These are phyloP conservation scores for Penicillium janthinellum DNA, from an alignment of 2,329 filamentous ascomycete species.

Conservation along the genomic window DNA sequence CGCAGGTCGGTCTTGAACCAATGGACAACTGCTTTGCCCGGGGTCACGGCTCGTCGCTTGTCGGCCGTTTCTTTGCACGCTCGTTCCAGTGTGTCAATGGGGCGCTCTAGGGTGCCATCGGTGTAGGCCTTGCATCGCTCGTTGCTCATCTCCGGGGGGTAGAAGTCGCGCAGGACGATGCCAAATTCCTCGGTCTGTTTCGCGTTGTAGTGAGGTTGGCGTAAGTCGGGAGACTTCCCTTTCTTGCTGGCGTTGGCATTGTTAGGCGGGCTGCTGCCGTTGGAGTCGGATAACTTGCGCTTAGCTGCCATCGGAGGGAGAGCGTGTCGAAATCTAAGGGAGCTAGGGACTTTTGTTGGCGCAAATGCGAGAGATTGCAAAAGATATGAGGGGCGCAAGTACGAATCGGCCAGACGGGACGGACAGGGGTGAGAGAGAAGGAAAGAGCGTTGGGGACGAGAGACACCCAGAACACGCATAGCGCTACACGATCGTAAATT, in stretches of 20 bases:
- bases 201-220: slow-evolving; percentile 36
- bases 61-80: slow-evolving; percentile 64
- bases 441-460: neutral
- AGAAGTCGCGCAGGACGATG: slow-evolving; percentile 73
- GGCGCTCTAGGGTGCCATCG: slow-evolving; percentile 67
- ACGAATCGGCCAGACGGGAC: neutral
- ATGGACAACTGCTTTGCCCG: slow-evolving; percentile 70
- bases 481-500: neutral
- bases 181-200: slow-evolving; percentile 55
- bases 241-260: slow-evolving; percentile 22
- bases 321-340: neutral
- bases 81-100: slow-evolving; percentile 67
- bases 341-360: neutral
- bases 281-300: slow-evolving; percentile 26
- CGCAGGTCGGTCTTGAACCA: slow-evolving; percentile 90
- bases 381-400: too few relatives aligned
- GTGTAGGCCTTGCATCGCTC: slow-evolving; percentile 74
- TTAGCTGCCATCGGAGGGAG: slow-evolving; percentile 29
- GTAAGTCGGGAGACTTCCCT: slow-evolving; percentile 15
- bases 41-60: slow-evolving; percentile 54
- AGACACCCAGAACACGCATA: neutral
- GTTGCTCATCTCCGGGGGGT: slow-evolving; percentile 84
- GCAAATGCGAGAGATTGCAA: neutral
- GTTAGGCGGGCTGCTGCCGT: slow-evolving; percentile 3
- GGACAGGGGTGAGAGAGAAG: neutral